Base-by-base conservation (phyloP, 257 asterid genomes). In the Przewalskia tangutica region DNA sequence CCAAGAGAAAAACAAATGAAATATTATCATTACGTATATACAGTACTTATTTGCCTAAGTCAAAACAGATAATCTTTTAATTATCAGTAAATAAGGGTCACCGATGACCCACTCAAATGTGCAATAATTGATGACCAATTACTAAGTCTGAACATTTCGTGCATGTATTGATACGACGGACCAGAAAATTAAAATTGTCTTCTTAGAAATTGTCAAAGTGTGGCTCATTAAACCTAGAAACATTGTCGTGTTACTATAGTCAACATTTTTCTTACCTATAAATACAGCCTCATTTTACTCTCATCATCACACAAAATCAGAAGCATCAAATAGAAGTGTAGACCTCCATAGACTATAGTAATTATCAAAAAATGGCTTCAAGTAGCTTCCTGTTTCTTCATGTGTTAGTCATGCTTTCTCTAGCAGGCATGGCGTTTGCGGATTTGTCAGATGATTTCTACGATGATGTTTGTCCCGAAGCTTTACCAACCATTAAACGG, bases 401-500 rank as follows among this genome's bases (percentile, higher is more conserved):
- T 17, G 53, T 67, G n/a, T 9, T 67, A 4, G 4, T 67, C 32
- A 40, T 67, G 54, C 40, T 68, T 68, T 68, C 55, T 40, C 7
- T 68, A 17, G 77, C 34, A 42, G 1, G 1, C 17, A 68, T 68
- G 9, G 9, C 55, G n/a, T 8, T 68, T 40, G 4, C 10, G 9
- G 8, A n/a, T n/a, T 68, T 68, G 5, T 68, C 77, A 4, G 17
- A 27, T 42, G 11, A 18, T 68, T 42, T 68, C 55, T 68, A 42
- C 0, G 8, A 68, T 42, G 5, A 68, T 68, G 42, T 82, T 50
- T 89, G 88, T 55, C 89, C 89, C 0, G 18, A 75, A 23, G 89
- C 89, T 48, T 64, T 88, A 75, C 80, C 83, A 20, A 63, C 90
- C 17, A 89, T 89, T 53, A 81, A 64, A 81, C 81, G 85, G 0